phyloP scores from a whole-genome alignment of 2,329 filamentous ascomycete genomes.

The Aspergillus sp. region DNA sequence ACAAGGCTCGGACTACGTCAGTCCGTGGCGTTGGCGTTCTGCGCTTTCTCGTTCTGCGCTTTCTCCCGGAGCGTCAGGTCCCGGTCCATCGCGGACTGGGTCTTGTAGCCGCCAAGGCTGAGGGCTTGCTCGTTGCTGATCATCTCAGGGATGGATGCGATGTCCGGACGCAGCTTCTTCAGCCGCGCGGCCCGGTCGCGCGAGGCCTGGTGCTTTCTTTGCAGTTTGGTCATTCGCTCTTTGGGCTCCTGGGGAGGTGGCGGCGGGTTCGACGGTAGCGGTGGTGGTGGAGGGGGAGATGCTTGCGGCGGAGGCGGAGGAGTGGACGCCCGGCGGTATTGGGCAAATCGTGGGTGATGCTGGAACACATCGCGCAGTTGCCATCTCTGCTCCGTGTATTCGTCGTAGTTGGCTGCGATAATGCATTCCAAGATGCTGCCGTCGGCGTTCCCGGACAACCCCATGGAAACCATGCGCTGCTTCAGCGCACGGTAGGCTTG shows the following conservation, averaged over 20 bases:
- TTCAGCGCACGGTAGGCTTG: constrained; percentile 59
- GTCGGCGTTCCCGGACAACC: constrained; percentile 18
- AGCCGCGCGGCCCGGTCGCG: constrained; percentile 30
- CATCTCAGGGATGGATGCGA: constrained; percentile 22
- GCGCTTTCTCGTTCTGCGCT: constrained; percentile 19
- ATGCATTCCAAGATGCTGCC: constrained; percentile 68
- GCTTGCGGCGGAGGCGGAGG: constrained; percentile 24
- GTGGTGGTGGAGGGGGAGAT: constrained; percentile 21
- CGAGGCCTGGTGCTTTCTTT: constrained; percentile 25
- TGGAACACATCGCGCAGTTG: constrained; percentile 57
- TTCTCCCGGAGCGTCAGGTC: constrained; percentile 27
- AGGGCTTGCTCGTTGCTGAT: constrained; percentile 29
- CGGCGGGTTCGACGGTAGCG: constrained; percentile 19
- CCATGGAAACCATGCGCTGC: constrained; percentile 50
- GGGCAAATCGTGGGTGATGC: constrained; percentile 34
- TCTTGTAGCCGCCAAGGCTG: constrained; percentile 30
- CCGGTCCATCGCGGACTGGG: constrained; percentile 30
- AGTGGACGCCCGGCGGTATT: constrained; percentile 22
- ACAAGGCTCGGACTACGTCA: background rate
- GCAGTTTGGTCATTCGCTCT: constrained; percentile 23
- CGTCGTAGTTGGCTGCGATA: constrained; percentile 74
- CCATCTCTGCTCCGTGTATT: constrained; percentile 67
- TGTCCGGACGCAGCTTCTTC: constrained; percentile 28
- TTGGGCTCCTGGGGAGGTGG: constrained; percentile 16
- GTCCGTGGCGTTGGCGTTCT: background rate